A percentile compares a stretch with the other conserved stretches of the same genome.
Evolutionary conservation across 108 stramenopile genomes (phyloP).

Genomic region (Conticribra weissflogii): DNA sequence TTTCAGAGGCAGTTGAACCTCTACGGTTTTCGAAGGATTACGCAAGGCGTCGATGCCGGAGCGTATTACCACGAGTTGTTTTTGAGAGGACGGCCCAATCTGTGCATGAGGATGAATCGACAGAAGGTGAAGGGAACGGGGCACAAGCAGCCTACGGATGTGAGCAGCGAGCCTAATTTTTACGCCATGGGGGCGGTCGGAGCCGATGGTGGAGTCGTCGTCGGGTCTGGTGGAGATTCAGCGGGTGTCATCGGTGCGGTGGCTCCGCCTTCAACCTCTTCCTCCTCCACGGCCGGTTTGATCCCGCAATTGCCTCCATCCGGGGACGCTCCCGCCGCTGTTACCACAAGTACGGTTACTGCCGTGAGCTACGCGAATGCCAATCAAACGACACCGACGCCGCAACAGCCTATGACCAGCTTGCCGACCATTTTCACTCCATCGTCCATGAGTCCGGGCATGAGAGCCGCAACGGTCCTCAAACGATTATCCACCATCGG

Average conservation of each 20-base stretch:
- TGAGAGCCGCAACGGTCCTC: not conserved
- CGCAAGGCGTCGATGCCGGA: conserved; percentile 85
- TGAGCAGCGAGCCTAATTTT: conserved; percentile 82
- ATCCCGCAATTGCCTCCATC: not conserved
- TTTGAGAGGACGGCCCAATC: conserved; percentile 73
- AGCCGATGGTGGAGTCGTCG: not conserved
- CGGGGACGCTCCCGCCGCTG: not conserved
- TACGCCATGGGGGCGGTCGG: conserved; percentile 63
- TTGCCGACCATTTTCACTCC: not conserved
- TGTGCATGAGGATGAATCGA: conserved; percentile 77
- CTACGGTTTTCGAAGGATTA: conserved; percentile 92
- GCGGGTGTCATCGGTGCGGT: not conserved
- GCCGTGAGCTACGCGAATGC: not conserved
- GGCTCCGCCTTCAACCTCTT: no score
- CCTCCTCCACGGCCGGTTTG: no score
- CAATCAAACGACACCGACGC: not conserved
- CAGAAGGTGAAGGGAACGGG: conserved; percentile 92
- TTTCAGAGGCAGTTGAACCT: conserved; percentile 91
- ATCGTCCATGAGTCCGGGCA: not conserved
- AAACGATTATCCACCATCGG: not conserved
- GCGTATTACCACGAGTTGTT: conserved; percentile 89
- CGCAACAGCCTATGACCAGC: not conserved
- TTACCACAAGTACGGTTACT: not conserved
- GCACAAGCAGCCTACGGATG: conserved; percentile 88
- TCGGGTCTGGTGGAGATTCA: not conserved